Base-by-base conservation (phyloP, 2,329 filamentous ascomycete genomes). In the Penicillium sp. region DNA sequence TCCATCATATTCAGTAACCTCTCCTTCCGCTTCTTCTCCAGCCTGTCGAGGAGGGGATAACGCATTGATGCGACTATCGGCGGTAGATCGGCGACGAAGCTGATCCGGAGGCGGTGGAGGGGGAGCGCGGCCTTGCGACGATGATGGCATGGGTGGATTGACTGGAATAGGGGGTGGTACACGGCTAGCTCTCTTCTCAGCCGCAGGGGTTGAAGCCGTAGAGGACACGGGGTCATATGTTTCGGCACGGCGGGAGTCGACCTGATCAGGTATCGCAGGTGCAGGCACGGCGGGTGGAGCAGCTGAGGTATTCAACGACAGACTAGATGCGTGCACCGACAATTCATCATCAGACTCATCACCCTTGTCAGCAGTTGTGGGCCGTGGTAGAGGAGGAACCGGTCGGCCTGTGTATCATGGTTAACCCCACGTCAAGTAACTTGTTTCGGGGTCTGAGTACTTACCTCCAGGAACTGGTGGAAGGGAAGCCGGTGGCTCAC, bases 1-100 rank as follows among this genome's bases (percentile, higher is more conserved):
- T 7, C 93, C 94, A 70, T 99, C 94, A 68, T 97, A 97, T 69
- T 97, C 93, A 0, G 91, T 95, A 33, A 91, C 83, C 67, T 95
- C 91, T 56, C 89, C 90, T 56, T 88, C 88, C 26, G 85, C 87
- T 14, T 88, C 87, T 38, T 82, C 76, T 77, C 82, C 58, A 77
- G 78, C 55, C 76, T 58, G 80, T 68, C 52, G 75, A 52, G 75
- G 74, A 16, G 81, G 76, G 12, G 78, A 75, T 11, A 75, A 64
- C 16, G 61, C 60, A 50, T 68, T 73, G 12, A 54, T 60, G 45
- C 77, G 77, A 50, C 78, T 80, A 61, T 88, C 84, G 45, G 78
- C 75, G 2, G 86, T 88, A 7, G 85, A 84, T 60, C 82, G 79
- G 59, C 85, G 82, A 60, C 82, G 84, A 11, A 75, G 67, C 35